A percentile compares a stretch with the other conserved stretches of the same genome.
Conservation (phyloP, 1,284 basidiomycete genomes). For the Melampsora occidentalis region DNA sequence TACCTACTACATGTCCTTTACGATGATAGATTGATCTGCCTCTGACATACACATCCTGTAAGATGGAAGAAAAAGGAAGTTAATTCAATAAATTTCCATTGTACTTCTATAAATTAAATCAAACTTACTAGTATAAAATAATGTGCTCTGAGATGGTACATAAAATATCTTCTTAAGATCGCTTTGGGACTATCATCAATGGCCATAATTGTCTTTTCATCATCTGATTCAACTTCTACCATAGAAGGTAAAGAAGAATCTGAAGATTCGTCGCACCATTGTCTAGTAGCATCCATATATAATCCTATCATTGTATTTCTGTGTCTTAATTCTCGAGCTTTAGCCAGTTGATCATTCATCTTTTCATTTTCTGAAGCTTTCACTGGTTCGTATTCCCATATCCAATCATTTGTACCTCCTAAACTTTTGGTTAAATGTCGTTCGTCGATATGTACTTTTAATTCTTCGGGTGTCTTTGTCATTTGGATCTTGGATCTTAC, state of each 20-base stretch:
- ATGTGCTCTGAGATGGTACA: constrained; percentile 25
- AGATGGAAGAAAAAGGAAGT: background rate
- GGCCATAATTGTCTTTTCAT: constrained; percentile 2
- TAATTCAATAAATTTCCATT: background rate
- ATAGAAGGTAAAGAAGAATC: background rate
- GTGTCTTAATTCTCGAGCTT: constrained; percentile 4
- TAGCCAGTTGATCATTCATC: constrained; percentile 4
- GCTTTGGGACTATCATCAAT: constrained; percentile 4
- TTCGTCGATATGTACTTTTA: constrained; percentile 30
- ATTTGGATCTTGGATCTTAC: constrained; percentile 38
- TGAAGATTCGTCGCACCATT: constrained; percentile 21
- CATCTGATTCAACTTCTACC: background rate
- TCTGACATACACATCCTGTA: constrained; percentile 33
- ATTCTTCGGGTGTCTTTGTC: constrained; percentile 28
- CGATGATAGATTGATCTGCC: constrained; percentile 33
- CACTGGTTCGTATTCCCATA: constrained; percentile 22
- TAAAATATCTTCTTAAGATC: constrained; percentile 15
- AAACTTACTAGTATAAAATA: constrained; percentile 38
- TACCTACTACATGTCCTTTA: constrained; percentile 30
- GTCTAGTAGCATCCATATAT: constrained; percentile 1
- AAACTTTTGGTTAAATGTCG: constrained; percentile 17
- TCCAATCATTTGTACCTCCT: constrained; percentile 29
- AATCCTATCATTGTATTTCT: constrained; percentile 11
- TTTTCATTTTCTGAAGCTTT: constrained; percentile 11
- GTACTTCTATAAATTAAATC: background rate